Evolutionary conservation across 108 stramenopile species (phyloP).

Genomic region (Nitzschia putrida): DNA sequence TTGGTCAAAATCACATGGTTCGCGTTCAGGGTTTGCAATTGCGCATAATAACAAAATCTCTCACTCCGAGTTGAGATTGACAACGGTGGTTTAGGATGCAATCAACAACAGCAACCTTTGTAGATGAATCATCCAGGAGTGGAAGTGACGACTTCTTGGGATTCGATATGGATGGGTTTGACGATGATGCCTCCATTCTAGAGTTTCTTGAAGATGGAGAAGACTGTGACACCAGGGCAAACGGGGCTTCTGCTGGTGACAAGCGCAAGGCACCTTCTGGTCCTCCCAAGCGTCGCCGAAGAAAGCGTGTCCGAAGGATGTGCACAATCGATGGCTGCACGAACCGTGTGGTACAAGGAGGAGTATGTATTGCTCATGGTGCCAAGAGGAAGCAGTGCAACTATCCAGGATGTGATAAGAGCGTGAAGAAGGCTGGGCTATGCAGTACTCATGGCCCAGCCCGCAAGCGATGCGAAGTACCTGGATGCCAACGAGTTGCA

Average conservation of each 20-base stretch:
- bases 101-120: too few species aligned
- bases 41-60: too few species aligned
- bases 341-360: constrained; percentile 89
- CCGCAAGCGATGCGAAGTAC: constrained; percentile 72
- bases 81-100: too few species aligned
- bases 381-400: constrained; percentile 83
- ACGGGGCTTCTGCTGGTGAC: background rate
- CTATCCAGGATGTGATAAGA: constrained; percentile 78
- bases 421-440: constrained; percentile 83
- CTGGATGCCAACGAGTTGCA: constrained; percentile 77
- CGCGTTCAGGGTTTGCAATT: too few species aligned
- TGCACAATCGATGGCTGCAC: constrained; percentile 67
- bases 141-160: constrained; percentile 32
- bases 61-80: too few species aligned
- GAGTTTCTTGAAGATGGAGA: constrained; percentile 22
- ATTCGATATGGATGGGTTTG: constrained; percentile 42
- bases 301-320: constrained; percentile 76
- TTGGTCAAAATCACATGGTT: too few species aligned
- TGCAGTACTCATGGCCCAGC: constrained; percentile 89
- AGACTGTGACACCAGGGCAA: constrained; percentile 7
- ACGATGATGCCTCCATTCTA: constrained; percentile 24
- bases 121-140: too few species aligned
- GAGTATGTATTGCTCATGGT: constrained; percentile 81
- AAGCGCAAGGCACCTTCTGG: constrained; percentile 37
- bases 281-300: constrained; percentile 33